Evolutionary conservation across 208 protist species (phyloP), one percentile per base, ranked within the genome.

Genomic region (Wallacemonas rigidus): DNA sequence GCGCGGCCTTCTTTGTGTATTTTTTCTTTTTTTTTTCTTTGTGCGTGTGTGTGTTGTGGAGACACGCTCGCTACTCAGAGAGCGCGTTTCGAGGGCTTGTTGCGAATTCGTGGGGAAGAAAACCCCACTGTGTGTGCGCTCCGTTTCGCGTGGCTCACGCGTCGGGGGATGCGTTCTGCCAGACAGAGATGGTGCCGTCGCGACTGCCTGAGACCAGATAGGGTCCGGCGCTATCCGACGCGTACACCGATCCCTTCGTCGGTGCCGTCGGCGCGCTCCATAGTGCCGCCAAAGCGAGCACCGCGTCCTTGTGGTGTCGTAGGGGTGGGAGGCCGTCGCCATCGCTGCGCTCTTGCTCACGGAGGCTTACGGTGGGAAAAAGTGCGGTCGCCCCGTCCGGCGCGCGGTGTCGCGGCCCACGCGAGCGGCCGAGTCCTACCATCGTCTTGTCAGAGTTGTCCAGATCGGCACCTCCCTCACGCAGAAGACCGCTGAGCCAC

Each of bases 151-250:
- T 26, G 26, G n/a, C 4, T 62, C 43, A 44, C 56, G 7, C 44
- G 12, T 15, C 2, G n/a, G 26, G 9, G 7, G 17, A 39, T 26
- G 58, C 63, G 63, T 88, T 90, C 41, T 80, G 63, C 89, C 89
- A 94, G n/a, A 90, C 62, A 0, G 76, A 88, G 14, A 94, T 71
- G 1, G 78, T 76, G 0, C 89, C 89, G 47, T 94, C 86, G 5
- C 89, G 81, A 5, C 79, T 62, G 3, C 83, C 89, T 2, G 86
- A 91, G 1, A 83, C 75, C 40, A 94, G 63, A 39, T 77, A 76
- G 1, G 69, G 65, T 2, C 69, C 63, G 15, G 68, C 67, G 7
- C 36, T 38, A 38, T 41, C 6, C 7, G 7, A 62, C 51, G 51
- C 12, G 4, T 9, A 7, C 51, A n/a, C n/a, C 51, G 51, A 43